Conservation (phyloP, 1,284 basidiomycete genomes). For the Ustilago nuda region DNA sequence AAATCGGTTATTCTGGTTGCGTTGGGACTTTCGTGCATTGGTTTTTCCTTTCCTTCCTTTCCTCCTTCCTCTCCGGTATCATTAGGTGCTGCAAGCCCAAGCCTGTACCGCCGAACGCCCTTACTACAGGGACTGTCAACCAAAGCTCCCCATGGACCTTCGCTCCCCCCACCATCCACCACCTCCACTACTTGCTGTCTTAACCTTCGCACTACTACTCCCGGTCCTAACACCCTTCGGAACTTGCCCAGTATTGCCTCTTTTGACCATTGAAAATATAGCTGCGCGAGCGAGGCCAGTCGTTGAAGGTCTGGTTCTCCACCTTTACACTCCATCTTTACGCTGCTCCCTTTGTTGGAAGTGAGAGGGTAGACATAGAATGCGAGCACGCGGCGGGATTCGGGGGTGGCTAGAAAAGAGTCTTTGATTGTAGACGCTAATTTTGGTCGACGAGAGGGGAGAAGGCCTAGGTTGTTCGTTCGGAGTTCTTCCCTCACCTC, state of each 20-base stretch:
- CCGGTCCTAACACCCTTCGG: slow-evolving; percentile 27
- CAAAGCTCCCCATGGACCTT: slow-evolving; percentile 37
- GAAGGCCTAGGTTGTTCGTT: slow-evolving; percentile 42
- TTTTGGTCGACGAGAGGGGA: slow-evolving; percentile 31
- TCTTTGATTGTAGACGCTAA: slow-evolving; percentile 43
- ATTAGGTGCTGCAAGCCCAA: neutral
- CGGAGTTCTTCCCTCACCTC: slow-evolving; percentile 49
- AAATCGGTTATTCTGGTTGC: slow-evolving; percentile 45
- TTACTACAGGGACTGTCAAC: slow-evolving; percentile 42
- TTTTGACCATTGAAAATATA: slow-evolving; percentile 35
- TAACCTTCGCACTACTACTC: slow-evolving; percentile 26
- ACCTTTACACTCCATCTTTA: neutral
- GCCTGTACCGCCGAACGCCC: slow-evolving; percentile 15
- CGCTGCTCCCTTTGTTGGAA: slow-evolving; percentile 8
- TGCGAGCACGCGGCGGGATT: slow-evolving; percentile 34
- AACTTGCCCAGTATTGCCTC: slow-evolving; percentile 32
- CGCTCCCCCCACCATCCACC: slow-evolving; percentile 8
- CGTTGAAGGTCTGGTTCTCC: slow-evolving; percentile 19
- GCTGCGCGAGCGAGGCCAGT: slow-evolving; percentile 21
- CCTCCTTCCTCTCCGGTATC: neutral
- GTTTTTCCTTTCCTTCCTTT: slow-evolving; percentile 15
- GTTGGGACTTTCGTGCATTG: slow-evolving; percentile 34
- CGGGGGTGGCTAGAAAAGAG: slow-evolving; percentile 24
- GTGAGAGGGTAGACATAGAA: slow-evolving; percentile 49
- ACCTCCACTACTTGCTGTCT: slow-evolving; percentile 32